phyloP scores from a whole-genome alignment of 352 stramenopile genomes.

The Phytophthora colocasiae region DNA sequence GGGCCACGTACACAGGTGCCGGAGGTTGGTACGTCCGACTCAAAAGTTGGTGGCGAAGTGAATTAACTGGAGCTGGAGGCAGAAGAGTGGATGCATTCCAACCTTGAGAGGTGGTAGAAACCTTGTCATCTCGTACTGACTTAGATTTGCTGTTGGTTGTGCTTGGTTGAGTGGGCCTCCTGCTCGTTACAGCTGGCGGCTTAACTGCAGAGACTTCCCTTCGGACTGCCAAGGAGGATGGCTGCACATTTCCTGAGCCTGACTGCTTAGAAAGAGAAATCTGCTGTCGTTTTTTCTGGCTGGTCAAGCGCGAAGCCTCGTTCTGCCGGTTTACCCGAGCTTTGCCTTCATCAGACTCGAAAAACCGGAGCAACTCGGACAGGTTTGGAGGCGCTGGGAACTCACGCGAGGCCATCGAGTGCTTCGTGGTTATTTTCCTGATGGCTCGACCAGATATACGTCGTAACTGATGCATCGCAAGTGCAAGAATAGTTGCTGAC shows the following conservation, averaged over 20 bases:
- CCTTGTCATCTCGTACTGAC: constrained; percentile 10
- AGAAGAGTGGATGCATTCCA: constrained; percentile 74
- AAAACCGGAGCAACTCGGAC: constrained; percentile 58
- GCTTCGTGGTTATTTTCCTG: not conserved
- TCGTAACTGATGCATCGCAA: constrained; percentile 24
- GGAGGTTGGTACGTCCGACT: constrained; percentile 60
- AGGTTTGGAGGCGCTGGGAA: constrained; percentile 53
- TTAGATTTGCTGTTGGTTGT: constrained; percentile 9
- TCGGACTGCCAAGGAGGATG: constrained; percentile 2
- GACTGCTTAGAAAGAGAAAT: constrained; percentile 9
- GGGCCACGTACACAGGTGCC: constrained; percentile 41
- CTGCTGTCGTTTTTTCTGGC: constrained; percentile 3
- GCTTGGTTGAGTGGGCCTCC: constrained; percentile 3
- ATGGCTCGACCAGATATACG: constrained; percentile 24
- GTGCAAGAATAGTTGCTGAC: constrained; percentile 29
- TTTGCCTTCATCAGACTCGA: constrained; percentile 39
- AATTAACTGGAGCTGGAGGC: constrained; percentile 32
- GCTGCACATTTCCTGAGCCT: not conserved
- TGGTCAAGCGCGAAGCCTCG: not conserved
- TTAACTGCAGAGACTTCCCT: constrained; percentile 5
- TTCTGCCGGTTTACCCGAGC: constrained; percentile 24
- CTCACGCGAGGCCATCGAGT: constrained; percentile 29
- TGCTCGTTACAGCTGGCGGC: not conserved
- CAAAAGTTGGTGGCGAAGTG: constrained; percentile 68
- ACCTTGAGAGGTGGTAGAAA: constrained; percentile 3